phyloP scores from a whole-genome alignment of 345 rosid species.

The Salix udensis region DNA sequence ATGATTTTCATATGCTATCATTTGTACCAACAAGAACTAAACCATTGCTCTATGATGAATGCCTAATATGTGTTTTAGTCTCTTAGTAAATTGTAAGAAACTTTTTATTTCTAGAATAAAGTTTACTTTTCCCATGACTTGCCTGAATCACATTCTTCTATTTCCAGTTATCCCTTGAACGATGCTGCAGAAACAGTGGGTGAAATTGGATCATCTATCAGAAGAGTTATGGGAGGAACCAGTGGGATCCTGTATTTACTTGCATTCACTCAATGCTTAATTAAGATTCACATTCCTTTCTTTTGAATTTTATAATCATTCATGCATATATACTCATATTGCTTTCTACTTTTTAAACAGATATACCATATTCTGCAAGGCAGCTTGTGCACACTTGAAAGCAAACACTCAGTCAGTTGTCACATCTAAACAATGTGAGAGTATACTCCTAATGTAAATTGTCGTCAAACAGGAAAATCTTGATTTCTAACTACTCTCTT shows the following conservation, averaged over 20 bases:
- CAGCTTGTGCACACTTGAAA: slow-evolving; percentile 77
- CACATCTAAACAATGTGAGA: slow-evolving; percentile 76
- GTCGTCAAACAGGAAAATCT: slow-evolving; percentile 2
- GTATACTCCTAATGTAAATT: slow-evolving; percentile 12
- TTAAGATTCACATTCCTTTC: slow-evolving; percentile 13
- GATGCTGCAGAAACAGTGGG: slow-evolving; percentile 86
- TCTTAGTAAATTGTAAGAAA: background rate
- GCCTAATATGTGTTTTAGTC: background rate
- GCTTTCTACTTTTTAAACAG: slow-evolving; percentile 35
- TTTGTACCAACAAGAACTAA: background rate
- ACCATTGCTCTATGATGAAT: background rate
- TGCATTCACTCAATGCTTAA: slow-evolving; percentile 3
- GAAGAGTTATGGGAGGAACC: slow-evolving; percentile 95
- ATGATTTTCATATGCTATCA: background rate
- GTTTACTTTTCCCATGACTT: background rate
- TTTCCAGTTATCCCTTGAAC: slow-evolving; percentile 81
- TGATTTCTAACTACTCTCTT: slow-evolving; percentile 15
- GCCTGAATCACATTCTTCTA: slow-evolving; percentile 16
- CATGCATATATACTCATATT: background rate
- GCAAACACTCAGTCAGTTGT: slow-evolving; percentile 42
- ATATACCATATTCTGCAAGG: slow-evolving; percentile 76
- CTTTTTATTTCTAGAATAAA: background rate
- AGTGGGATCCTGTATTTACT: slow-evolving; percentile 77
- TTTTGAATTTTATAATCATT: background rate
- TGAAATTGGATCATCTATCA: slow-evolving; percentile 79